These are phyloP conservation scores for Blastomyces emzantsi DNA, from an alignment of 2,329 filamentous ascomycete species.

Conservation along the genomic window DNA sequence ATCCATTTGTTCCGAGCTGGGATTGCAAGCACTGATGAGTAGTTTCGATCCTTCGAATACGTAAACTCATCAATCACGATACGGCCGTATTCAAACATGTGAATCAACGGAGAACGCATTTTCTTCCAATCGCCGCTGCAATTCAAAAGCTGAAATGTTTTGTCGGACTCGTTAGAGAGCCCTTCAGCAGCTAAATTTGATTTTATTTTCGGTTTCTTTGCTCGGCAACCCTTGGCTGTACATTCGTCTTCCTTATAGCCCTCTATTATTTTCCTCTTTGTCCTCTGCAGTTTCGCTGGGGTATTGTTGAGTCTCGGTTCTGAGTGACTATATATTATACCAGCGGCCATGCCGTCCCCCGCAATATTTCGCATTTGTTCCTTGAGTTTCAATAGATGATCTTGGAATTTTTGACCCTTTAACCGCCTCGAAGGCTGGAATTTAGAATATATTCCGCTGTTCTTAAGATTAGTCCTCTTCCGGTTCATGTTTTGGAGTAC, in stretches of 20 bases:
- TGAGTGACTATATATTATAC: not conserved
- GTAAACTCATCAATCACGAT: slow-evolving; percentile 58
- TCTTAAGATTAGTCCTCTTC: slow-evolving; percentile 25
- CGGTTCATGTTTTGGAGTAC: slow-evolving; percentile 27
- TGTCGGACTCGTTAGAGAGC: slow-evolving; percentile 14
- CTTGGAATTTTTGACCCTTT: slow-evolving; percentile 23
- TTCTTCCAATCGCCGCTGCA: slow-evolving; percentile 19
- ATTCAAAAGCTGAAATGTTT: slow-evolving; percentile 22
- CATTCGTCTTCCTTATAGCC: slow-evolving; percentile 15
- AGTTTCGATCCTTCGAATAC: slow-evolving; percentile 41
- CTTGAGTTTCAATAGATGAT: slow-evolving; percentile 16
- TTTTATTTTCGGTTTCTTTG: slow-evolving; percentile 4
- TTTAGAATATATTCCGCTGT: slow-evolving; percentile 33
- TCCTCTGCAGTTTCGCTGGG: slow-evolving; percentile 8
- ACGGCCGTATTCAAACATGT: slow-evolving; percentile 53
- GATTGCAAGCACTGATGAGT: slow-evolving; percentile 39
- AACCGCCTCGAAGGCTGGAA: slow-evolving; percentile 29
- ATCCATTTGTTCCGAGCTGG: slow-evolving; percentile 50
- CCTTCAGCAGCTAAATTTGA: not conserved
- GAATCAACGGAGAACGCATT: slow-evolving; percentile 38
- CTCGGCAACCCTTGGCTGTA: not conserved
- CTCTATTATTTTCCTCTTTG: slow-evolving; percentile 17
- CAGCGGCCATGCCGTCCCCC: not conserved
- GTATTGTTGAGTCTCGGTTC: not conserved
- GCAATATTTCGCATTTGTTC: slow-evolving; percentile 9